These are phyloP conservation scores for Chaetomium strumarium DNA, from an alignment of 2,329 filamentous ascomycete species.

Conservation along the genomic window DNA sequence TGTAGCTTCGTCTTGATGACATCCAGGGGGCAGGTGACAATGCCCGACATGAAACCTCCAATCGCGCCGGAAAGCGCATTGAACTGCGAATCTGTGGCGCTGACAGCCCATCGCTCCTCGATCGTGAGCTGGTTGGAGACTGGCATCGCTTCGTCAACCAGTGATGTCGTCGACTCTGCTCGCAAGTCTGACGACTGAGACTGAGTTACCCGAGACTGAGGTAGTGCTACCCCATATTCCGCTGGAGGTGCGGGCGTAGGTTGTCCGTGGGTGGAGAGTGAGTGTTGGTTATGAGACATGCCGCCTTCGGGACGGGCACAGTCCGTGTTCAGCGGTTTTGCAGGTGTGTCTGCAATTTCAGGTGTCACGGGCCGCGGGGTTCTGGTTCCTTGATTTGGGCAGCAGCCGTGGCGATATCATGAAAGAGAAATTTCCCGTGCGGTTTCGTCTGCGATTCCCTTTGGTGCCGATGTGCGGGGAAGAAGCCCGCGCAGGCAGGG, in stretches of 20 bases:
- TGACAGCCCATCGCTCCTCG: constrained; percentile 51
- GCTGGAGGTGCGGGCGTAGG: constrained; percentile 22
- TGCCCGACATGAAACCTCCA: constrained; percentile 85
- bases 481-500: constrained; percentile 32
- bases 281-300: constrained; percentile 48
- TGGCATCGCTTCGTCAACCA: constrained; percentile 24
- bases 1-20: constrained; percentile 99
- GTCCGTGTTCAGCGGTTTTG: constrained; percentile 1
- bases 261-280: constrained; percentile 24
- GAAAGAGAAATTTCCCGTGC: constrained; percentile 1
- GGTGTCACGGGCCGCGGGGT: constrained; percentile 13
- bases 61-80: constrained; percentile 82
- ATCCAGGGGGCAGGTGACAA: constrained; percentile 94
- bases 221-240: constrained; percentile 26
- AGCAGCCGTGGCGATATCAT: constrained; percentile 11
- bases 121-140: constrained; percentile 33
- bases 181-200: constrained; percentile 11
- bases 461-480: constrained; percentile 29
- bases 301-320: constrained; percentile 25
- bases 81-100: constrained; percentile 58
- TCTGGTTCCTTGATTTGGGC: neutral
- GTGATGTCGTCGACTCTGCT: constrained; percentile 3
- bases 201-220: constrained; percentile 15
- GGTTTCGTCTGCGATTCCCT: constrained; percentile 16
- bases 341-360: constrained; percentile 10